phyloP scores from a whole-genome alignment of 768 basidiomycete species.

The Ramaria rubella region DNA sequence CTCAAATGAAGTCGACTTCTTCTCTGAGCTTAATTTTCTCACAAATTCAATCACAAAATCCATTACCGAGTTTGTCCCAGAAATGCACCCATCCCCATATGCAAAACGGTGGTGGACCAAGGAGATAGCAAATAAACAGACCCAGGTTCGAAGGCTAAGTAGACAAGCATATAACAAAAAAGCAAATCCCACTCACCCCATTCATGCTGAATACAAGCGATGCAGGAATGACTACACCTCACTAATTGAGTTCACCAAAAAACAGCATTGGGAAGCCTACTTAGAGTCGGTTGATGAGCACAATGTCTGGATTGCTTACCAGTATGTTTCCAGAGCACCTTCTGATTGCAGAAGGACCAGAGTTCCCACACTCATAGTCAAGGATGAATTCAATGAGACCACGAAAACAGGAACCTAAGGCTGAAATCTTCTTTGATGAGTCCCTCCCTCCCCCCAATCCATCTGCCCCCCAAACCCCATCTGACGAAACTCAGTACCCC shows the following conservation, averaged over 20 bases:
- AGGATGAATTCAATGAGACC: neutral
- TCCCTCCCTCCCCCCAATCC: too few relatives aligned
- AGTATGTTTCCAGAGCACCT: neutral
- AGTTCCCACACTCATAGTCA: slow-evolving; percentile 14
- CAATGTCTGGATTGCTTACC: neutral
- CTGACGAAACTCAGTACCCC: too few relatives aligned
- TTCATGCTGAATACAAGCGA: neutral
- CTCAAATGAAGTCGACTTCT: slow-evolving; percentile 10
- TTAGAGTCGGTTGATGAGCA: neutral
- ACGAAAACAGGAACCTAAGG: neutral
- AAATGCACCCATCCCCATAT: too few relatives aligned
- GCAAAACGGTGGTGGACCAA: slow-evolving; percentile 30
- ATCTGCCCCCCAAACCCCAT: too few relatives aligned
- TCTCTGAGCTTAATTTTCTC: neutral
- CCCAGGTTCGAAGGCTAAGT: slow-evolving; percentile 14
- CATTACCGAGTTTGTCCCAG: too few relatives aligned
- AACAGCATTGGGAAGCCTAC: neutral
- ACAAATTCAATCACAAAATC: slow-evolving; percentile 10
- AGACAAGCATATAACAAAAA: slow-evolving; percentile 5
- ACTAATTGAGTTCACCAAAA: too few relatives aligned
- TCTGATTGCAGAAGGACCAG: slow-evolving; percentile 15
- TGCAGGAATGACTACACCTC: too few relatives aligned
- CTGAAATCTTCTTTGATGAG: too few relatives aligned
- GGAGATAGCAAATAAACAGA: slow-evolving; percentile 21
- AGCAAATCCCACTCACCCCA: neutral